Conservation (phyloP, 257 asterid genomes). For the Linaria vulgaris region DNA sequence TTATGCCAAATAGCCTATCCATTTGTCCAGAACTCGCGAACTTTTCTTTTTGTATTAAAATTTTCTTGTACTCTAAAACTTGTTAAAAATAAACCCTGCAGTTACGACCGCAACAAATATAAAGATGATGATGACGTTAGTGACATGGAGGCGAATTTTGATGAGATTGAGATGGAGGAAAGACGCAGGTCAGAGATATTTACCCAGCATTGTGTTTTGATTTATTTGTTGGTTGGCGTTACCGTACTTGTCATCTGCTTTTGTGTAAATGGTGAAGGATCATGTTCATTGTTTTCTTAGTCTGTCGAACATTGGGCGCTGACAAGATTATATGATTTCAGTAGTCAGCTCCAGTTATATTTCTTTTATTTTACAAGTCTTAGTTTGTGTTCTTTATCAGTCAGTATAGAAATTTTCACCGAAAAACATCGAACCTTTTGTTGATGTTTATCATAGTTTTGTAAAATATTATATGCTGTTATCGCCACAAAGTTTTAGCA, state of each 20-base stretch:
- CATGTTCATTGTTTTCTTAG: neutral
- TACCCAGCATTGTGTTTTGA: neutral
- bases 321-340: too few species aligned
- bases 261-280: neutral
- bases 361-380: neutral
- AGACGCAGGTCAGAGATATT: conserved; percentile 57
- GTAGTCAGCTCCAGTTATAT: neutral
- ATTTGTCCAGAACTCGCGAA: neutral
- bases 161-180: conserved; percentile 70
- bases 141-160: conserved; percentile 83
- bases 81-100: too few species aligned
- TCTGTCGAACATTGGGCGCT: too few species aligned
- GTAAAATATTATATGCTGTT: too few species aligned
- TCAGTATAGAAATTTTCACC: too few species aligned
- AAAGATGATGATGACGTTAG: conserved; percentile 63
- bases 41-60: too few species aligned
- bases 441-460: too few species aligned
- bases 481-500: too few species aligned
- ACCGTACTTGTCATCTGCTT: neutral
- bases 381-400: neutral
- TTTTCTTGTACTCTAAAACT: too few species aligned
- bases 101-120: conserved; percentile 65
- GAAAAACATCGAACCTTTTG: too few species aligned
- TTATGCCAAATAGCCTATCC: neutral
- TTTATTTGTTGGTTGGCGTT: neutral